Conservation (phyloP, 2,329 filamentous ascomycete genomes). For the Neospermospora avenae region DNA sequence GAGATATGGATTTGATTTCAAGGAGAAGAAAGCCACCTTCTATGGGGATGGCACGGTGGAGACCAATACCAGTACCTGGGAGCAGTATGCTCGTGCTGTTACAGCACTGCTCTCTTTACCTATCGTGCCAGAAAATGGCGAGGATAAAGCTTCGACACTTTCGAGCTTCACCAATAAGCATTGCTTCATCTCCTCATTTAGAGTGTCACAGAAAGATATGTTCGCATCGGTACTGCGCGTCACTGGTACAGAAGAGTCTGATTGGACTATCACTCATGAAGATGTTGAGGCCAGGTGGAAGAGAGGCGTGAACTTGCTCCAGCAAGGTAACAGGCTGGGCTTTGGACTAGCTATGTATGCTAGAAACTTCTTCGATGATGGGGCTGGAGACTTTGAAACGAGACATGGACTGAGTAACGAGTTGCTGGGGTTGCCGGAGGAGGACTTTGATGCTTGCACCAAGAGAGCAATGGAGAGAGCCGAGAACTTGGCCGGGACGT, state of each 20-base stretch:
- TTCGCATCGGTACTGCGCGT: slow-evolving; percentile 32
- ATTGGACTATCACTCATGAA: slow-evolving; percentile 23
- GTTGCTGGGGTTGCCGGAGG: slow-evolving; percentile 18
- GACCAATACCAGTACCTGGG: slow-evolving; percentile 46
- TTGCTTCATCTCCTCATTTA: slow-evolving; percentile 45
- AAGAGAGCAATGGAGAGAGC: slow-evolving; percentile 16
- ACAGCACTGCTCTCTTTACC: not conserved
- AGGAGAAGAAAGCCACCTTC: slow-evolving; percentile 41
- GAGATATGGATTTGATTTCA: slow-evolving; percentile 49
- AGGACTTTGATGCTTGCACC: slow-evolving; percentile 22
- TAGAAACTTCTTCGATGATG: slow-evolving; percentile 18
- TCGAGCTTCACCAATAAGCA: slow-evolving; percentile 36
- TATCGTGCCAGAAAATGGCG: not conserved
- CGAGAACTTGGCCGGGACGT: not conserved
- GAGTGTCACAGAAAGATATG: slow-evolving; percentile 50
- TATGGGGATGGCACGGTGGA: slow-evolving; percentile 50
- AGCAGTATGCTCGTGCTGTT: slow-evolving; percentile 34
- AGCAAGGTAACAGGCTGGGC: slow-evolving; percentile 13
- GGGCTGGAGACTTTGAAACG: slow-evolving; percentile 16
- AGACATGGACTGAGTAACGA: slow-evolving; percentile 16
- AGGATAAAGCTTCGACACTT: not conserved
- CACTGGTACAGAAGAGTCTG: slow-evolving; percentile 16
- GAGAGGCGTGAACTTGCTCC: slow-evolving; percentile 15
- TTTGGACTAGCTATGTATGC: slow-evolving; percentile 22
- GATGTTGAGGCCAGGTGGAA: slow-evolving; percentile 10